These are phyloP conservation scores for Toxoplasma gondii DNA, from an alignment of 169 alveolate genomes.

Conservation along the genomic window DNA sequence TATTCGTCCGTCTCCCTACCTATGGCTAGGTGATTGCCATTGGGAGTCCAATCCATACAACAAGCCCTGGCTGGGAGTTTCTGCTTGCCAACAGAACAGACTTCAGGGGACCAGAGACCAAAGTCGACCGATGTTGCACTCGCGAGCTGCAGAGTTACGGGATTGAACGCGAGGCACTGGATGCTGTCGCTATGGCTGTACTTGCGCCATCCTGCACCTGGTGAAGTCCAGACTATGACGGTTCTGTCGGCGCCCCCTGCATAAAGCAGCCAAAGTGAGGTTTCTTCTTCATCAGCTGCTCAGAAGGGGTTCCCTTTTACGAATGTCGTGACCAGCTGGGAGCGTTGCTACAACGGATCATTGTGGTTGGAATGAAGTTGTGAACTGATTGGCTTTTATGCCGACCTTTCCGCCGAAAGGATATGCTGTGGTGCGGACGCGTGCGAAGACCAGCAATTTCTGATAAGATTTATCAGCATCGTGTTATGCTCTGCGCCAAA, in stretches of 20 bases:
- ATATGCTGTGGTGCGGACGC: too few relatives aligned
- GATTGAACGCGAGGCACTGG: constrained; percentile 83
- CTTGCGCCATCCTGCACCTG: constrained; percentile 81
- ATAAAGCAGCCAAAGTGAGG: background rate
- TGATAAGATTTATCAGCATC: too few relatives aligned
- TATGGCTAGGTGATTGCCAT: constrained; percentile 82
- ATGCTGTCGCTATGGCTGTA: constrained; percentile 78
- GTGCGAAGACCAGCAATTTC: too few relatives aligned
- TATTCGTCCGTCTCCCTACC: constrained; percentile 68
- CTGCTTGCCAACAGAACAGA: constrained; percentile 18
- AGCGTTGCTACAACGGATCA: too few relatives aligned
- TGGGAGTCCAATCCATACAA: constrained; percentile 85
- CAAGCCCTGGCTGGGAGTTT: constrained; percentile 73
- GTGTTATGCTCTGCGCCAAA: too few relatives aligned
- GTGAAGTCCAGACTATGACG: constrained; percentile 78
- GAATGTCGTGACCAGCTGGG: too few relatives aligned
- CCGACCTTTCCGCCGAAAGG: too few relatives aligned
- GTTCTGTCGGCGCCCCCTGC: constrained; percentile 80
- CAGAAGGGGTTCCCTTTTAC: too few relatives aligned
- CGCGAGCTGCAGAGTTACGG: constrained; percentile 81
- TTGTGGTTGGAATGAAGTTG: too few relatives aligned
- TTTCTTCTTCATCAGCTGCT: too few relatives aligned
- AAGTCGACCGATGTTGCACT: constrained; percentile 80
- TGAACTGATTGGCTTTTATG: too few relatives aligned
- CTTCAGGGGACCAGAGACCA: constrained; percentile 80